These are phyloP conservation scores for Sanguinoderma infundibulare DNA, from an alignment of 1,284 basidiomycete genomes.

Conservation along the genomic window DNA sequence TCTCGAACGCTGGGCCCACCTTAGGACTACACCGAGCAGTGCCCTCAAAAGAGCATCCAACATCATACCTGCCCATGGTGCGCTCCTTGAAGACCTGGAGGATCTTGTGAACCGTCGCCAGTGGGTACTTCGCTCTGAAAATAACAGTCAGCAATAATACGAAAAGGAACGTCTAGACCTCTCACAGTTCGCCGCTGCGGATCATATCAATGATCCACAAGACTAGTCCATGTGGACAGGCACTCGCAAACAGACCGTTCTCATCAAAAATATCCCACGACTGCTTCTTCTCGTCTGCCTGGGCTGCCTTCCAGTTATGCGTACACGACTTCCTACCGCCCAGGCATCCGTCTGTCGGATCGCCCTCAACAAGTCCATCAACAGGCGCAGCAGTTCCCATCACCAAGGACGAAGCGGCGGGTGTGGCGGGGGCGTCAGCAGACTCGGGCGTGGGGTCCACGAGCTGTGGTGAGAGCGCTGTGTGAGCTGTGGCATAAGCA, in stretches of 20 bases:
- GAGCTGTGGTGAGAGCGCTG: too few relatives aligned
- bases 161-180: neutral
- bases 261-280: conserved; percentile 38
- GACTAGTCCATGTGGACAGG: conserved; percentile 36
- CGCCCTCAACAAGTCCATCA: conserved; percentile 19
- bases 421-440: conserved; percentile 6
- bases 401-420: conserved; percentile 14
- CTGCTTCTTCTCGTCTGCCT: conserved; percentile 36
- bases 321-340: conserved; percentile 31
- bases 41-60: conserved; percentile 38
- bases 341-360: conserved; percentile 24
- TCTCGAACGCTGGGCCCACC: conserved; percentile 28
- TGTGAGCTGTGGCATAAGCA: too few relatives aligned
- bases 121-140: conserved; percentile 41
- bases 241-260: conserved; percentile 37
- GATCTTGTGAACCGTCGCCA: conserved; percentile 33
- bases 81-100: conserved; percentile 24
- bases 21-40: conserved; percentile 34
- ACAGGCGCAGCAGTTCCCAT: too few relatives aligned
- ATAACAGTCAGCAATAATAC: conserved; percentile 16
- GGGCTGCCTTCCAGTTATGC: conserved; percentile 38
- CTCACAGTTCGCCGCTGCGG: conserved; percentile 37
- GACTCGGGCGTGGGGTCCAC: neutral
- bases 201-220: conserved; percentile 35
- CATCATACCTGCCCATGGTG: conserved; percentile 32